phyloP scores from a whole-genome alignment of 345 rosid genomes.

The Hibiscus syriacus region DNA sequence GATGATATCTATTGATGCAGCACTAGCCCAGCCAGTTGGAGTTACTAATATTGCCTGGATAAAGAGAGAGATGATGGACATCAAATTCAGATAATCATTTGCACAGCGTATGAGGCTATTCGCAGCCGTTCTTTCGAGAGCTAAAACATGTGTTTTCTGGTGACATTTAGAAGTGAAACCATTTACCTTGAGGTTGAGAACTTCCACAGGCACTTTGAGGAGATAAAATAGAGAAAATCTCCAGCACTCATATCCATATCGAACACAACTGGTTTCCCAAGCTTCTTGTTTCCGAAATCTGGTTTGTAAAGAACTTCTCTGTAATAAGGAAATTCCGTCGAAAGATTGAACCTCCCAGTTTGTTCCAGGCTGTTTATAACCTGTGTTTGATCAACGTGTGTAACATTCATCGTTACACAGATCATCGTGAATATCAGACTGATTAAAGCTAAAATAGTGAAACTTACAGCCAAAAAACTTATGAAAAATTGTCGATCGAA shows the following conservation, averaged over 20 bases:
- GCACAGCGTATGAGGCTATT: background rate
- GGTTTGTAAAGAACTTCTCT: conserved; percentile 54
- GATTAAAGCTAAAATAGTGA: background rate
- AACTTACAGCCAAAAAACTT: conserved; percentile 78
- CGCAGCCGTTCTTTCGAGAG: background rate
- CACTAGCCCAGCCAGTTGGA: conserved; percentile 92
- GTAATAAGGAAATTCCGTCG: conserved; percentile 66
- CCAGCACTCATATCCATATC: no score
- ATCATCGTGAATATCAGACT: background rate
- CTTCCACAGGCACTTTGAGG: conserved; percentile 68
- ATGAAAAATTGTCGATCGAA: conserved; percentile 56
- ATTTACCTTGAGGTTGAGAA: conserved; percentile 59
- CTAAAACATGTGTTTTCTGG: background rate
- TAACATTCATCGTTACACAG: background rate
- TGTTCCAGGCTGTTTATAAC: conserved; percentile 54
- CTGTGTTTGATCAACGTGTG: conserved; percentile 23
- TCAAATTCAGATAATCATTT: background rate
- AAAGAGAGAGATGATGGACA: background rate
- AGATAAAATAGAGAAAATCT: conserved; percentile 78
- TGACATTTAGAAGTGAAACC: background rate
- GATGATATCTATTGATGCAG: conserved; percentile 85
- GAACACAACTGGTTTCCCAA: conserved; percentile 66
- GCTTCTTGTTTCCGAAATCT: conserved; percentile 32
- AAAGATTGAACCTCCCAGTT: conserved; percentile 63
- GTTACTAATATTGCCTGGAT: conserved; percentile 65